Evolutionary conservation across 495 filamentous ascomycete genomes (phyloP).

Genomic region (Cryomyces minteri): DNA sequence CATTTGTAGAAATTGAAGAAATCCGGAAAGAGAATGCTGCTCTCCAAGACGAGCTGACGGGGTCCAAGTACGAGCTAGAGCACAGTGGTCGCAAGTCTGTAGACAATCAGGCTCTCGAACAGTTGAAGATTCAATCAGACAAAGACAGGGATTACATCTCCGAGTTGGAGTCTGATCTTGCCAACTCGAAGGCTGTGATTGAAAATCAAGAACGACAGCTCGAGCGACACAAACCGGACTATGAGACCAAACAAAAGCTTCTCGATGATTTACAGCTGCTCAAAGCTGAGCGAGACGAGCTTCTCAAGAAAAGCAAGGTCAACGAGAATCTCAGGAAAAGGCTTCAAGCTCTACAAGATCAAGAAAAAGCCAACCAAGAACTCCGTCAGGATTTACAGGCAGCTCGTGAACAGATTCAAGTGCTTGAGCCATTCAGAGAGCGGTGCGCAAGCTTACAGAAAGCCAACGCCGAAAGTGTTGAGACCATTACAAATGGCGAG

Average conservation of each 20-base stretch:
- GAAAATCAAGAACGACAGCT: slow-evolving; percentile 47
- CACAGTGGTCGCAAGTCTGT: slow-evolving; percentile 4
- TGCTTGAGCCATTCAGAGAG: slow-evolving; percentile 46
- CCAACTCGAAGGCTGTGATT: slow-evolving; percentile 18
- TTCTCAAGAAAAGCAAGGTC: slow-evolving; percentile 64
- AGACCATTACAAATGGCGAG: slow-evolving; percentile 38
- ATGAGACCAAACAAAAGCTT: slow-evolving; percentile 18
- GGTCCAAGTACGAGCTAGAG: slow-evolving; percentile 15
- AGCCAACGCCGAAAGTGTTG: slow-evolving; percentile 39
- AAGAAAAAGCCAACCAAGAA: slow-evolving; percentile 15
- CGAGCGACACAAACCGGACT: slow-evolving; percentile 27
- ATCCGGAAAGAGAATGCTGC: slow-evolving; percentile 10
- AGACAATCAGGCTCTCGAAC: slow-evolving; percentile 13
- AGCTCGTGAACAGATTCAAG: slow-evolving; percentile 52
- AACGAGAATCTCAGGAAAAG: slow-evolving; percentile 55
- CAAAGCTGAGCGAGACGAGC: slow-evolving; percentile 51
- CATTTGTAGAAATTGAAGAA: slow-evolving; percentile 12
- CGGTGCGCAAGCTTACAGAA: slow-evolving; percentile 27
- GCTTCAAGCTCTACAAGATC: slow-evolving; percentile 41
- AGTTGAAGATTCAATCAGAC: slow-evolving; percentile 11
- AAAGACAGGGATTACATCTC: slow-evolving; percentile 20
- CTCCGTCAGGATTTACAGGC: slow-evolving; percentile 28
- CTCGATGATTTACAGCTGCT: slow-evolving; percentile 42
- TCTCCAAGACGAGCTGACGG: slow-evolving; percentile 20
- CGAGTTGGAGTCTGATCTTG: slow-evolving; percentile 19